Percentiles rank a stretch among this genome's conserved stretches.
phyloP scores from a whole-genome alignment of 305 asterid species.

The Euphrasia arctica region DNA sequence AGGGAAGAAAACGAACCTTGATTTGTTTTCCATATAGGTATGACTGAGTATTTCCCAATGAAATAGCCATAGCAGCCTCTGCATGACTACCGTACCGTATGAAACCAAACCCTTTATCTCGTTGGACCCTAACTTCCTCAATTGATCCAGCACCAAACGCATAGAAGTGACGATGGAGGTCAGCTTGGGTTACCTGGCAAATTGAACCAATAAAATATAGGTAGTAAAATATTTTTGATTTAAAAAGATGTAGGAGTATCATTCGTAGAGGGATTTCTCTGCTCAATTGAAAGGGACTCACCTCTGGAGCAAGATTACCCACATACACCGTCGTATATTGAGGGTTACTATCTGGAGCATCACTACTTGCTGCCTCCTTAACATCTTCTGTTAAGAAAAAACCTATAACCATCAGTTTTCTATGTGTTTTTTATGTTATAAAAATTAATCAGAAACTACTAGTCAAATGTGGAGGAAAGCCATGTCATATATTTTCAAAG shows the following conservation, averaged over 20 bases:
- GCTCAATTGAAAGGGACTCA: conserved; percentile 25
- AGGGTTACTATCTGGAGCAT: conserved; percentile 96
- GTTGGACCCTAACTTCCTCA: conserved; percentile 90
- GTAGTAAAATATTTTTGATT: background rate
- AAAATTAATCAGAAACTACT: conserved; percentile 7
- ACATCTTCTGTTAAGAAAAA: conserved; percentile 58
- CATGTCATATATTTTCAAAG: background rate
- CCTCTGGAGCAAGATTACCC: conserved; percentile 98
- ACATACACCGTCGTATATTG: conserved; percentile 91
- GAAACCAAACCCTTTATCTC: conserved; percentile 92
- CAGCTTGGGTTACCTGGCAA: conserved; percentile 72
- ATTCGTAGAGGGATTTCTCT: background rate
- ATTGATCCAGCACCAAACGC: conserved; percentile 87
- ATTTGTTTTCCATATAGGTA: conserved; percentile 71
- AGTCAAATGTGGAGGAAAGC: conserved; percentile 2
- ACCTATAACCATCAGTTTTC: conserved; percentile 10
- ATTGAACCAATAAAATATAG: conserved; percentile 11
- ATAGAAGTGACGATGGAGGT: conserved; percentile 88
- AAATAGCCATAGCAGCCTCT: conserved; percentile 90
- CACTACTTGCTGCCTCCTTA: conserved; percentile 66
- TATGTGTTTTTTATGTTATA: background rate
- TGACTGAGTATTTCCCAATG: conserved; percentile 70
- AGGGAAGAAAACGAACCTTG: conserved; percentile 48
- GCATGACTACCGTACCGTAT: conserved; percentile 82
- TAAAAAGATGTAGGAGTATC: background rate